Percentiles rank a stretch among this genome's conserved stretches.
Evolutionary conservation across 371 early-diverging fungal species (phyloP).

Genomic region (Sporodiniella umbellata): DNA sequence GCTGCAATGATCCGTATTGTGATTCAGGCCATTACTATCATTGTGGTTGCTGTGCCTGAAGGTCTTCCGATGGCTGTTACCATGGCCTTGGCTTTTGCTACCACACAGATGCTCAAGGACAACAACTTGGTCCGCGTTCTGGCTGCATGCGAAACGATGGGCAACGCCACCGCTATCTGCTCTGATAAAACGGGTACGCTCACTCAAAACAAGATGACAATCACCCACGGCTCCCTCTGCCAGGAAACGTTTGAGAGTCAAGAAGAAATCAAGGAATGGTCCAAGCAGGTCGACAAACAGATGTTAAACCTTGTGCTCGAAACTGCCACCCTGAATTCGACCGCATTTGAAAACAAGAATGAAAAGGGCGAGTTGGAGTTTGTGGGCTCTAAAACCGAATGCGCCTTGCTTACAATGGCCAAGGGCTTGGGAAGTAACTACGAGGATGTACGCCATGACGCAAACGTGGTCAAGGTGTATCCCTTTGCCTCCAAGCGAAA

Average conservation of each 20-base stretch:
- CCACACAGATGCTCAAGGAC: slow-evolving; percentile 90
- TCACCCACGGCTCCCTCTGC: slow-evolving; percentile 69
- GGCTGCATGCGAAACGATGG: slow-evolving; percentile 97
- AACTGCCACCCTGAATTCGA: slow-evolving; percentile 81
- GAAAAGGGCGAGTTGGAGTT: slow-evolving; percentile 70
- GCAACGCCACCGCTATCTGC: slow-evolving; percentile 94
- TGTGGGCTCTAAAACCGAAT: slow-evolving; percentile 93
- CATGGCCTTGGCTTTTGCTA: slow-evolving; percentile 94
- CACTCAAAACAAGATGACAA: slow-evolving; percentile 95
- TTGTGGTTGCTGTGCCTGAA: slow-evolving; percentile 98
- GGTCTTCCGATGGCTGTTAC: slow-evolving; percentile 98
- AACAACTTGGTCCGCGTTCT: slow-evolving; percentile 93
- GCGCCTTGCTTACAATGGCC: slow-evolving; percentile 80
- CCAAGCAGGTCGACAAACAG: slow-evolving; percentile 19
- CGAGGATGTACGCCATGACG: slow-evolving; percentile 56
- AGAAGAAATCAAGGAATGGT: slow-evolving; percentile 31
- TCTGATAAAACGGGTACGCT: slow-evolving; percentile 97
- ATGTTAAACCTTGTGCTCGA: slow-evolving; percentile 50
- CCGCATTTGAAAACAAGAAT: slow-evolving; percentile 84
- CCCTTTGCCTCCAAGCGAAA: slow-evolving; percentile 85
- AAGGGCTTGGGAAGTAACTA: slow-evolving; percentile 63
- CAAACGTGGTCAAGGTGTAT: slow-evolving; percentile 56
- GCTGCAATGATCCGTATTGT: slow-evolving; percentile 72
- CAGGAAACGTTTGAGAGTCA: slow-evolving; percentile 35
- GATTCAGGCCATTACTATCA: slow-evolving; percentile 85